Percentiles rank a stretch among this genome's conserved stretches.
Conservation (phyloP, 805 yeast genomes). For the Ogataea polymorpha region DNA sequence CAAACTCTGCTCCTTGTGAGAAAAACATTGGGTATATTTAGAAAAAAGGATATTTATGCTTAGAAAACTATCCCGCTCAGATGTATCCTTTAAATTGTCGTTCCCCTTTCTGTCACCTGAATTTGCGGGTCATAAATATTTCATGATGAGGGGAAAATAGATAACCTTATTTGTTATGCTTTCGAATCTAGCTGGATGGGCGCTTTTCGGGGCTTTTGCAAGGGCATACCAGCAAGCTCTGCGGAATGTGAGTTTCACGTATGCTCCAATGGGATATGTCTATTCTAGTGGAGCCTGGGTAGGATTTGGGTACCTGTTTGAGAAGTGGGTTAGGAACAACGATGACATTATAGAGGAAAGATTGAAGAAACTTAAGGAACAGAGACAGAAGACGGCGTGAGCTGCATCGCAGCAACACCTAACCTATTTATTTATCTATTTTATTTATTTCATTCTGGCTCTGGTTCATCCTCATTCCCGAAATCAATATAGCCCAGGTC, state of each 20-base stretch:
- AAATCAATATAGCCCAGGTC: conserved; percentile 18
- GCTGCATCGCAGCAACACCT: no score
- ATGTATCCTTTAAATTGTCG: not conserved
- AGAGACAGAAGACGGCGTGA: conserved; percentile 11
- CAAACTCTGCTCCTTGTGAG: conserved; percentile 19
- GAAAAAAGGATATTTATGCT: not conserved
- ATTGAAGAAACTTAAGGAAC: conserved; percentile 34
- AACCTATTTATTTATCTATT: conserved; percentile 6
- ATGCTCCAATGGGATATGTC: conserved; percentile 39
- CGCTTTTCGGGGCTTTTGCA: conserved; percentile 36
- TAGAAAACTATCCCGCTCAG: conserved; percentile 1
- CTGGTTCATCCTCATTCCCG: conserved; percentile 3
- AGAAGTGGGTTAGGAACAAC: conserved; percentile 37
- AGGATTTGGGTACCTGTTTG: conserved; percentile 39
- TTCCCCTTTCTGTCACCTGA: conserved; percentile 10
- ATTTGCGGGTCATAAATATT: not conserved
- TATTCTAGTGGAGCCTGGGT: conserved; percentile 45
- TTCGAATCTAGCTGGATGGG: conserved; percentile 35
- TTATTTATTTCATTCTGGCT: conserved; percentile 9
- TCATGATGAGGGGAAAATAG: conserved; percentile 5
- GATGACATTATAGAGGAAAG: conserved; percentile 37
- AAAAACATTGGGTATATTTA: conserved; percentile 13
- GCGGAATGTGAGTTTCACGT: conserved; percentile 37
- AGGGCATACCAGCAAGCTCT: conserved; percentile 46
- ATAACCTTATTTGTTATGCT: conserved; percentile 2